Evolutionary conservation across 2,329 filamentous ascomycete species (phyloP).

Genomic region (Rhinocladiella mackenziei): DNA sequence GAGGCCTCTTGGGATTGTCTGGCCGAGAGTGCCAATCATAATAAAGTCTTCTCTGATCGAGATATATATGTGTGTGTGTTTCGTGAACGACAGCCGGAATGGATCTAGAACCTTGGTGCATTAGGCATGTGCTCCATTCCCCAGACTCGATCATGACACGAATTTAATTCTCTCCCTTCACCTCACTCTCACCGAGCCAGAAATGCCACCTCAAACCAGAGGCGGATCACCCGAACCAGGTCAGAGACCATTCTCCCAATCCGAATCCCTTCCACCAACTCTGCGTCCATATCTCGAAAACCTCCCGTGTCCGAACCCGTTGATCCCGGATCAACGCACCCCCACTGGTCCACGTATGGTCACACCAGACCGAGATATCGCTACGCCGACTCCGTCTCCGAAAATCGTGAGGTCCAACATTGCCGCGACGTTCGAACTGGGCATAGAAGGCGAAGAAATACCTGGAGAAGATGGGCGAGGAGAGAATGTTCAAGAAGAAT

Average conservation of each 20-base stretch:
- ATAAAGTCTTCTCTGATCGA: too few species aligned
- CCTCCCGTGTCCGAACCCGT: slow-evolving; percentile 24
- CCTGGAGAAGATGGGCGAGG: slow-evolving; percentile 1
- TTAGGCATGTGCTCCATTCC: too few species aligned
- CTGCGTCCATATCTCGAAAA: slow-evolving; percentile 27
- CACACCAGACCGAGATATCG: slow-evolving; percentile 16
- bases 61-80: too few species aligned
- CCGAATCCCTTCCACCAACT: slow-evolving; percentile 18
- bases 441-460: slow-evolving; percentile 12
- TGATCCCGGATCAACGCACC: slow-evolving; percentile 23
- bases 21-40: too few species aligned
- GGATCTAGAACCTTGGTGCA: too few species aligned
- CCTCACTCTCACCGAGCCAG: not conserved
- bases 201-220: slow-evolving; percentile 28
- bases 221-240: slow-evolving; percentile 16
- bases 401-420: slow-evolving; percentile 4
- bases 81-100: too few species aligned
- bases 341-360: slow-evolving; percentile 20
- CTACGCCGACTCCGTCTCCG: slow-evolving; percentile 16
- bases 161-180: too few species aligned
- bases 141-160: too few species aligned
- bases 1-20: too few species aligned
- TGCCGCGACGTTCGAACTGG: slow-evolving; percentile 19
- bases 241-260: slow-evolving; percentile 11
- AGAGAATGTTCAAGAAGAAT: slow-evolving; percentile 10